phyloP scores from a whole-genome alignment of 2,329 filamentous ascomycete genomes.

The Metarhizium sp. region DNA sequence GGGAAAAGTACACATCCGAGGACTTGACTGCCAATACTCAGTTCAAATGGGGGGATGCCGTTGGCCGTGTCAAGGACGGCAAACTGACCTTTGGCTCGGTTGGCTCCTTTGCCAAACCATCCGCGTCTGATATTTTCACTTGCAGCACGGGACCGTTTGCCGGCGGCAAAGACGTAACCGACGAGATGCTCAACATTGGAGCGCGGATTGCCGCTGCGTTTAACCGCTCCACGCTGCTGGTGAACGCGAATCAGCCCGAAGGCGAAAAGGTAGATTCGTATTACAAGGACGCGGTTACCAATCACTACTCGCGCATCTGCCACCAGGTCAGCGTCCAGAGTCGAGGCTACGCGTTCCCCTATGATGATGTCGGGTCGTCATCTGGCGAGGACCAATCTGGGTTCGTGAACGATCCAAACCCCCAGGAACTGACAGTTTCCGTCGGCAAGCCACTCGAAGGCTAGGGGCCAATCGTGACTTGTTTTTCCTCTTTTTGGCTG shows the following conservation, averaged over 20 bases:
- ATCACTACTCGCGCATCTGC: conserved; percentile 58
- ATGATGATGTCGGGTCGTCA: conserved; percentile 56
- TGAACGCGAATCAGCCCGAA: conserved; percentile 40
- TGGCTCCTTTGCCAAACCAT: conserved; percentile 38
- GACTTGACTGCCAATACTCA: conserved; percentile 46
- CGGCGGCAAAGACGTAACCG: conserved; percentile 27
- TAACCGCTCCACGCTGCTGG: conserved; percentile 61
- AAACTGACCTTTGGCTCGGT: conserved; percentile 31
- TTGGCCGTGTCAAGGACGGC: conserved; percentile 29
- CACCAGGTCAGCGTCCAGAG: conserved; percentile 51
- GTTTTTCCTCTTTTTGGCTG: neutral
- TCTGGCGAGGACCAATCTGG: conserved; percentile 51
- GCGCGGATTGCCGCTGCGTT: conserved; percentile 68
- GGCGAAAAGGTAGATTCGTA: conserved; percentile 38
- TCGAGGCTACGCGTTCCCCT: conserved; percentile 61
- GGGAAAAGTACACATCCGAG: conserved; percentile 35
- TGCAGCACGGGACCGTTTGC: conserved; percentile 50
- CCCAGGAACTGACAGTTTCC: conserved; percentile 44
- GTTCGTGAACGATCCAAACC: conserved; percentile 47
- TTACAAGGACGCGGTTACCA: conserved; percentile 46
- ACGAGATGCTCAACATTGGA: conserved; percentile 51
- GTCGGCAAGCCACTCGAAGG: conserved; percentile 34
- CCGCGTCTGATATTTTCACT: conserved; percentile 39
- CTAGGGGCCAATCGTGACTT: neutral
- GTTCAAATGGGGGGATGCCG: conserved; percentile 37